Conservation (phyloP, 345 rosid species). For the Gossypium arboreum region DNA sequence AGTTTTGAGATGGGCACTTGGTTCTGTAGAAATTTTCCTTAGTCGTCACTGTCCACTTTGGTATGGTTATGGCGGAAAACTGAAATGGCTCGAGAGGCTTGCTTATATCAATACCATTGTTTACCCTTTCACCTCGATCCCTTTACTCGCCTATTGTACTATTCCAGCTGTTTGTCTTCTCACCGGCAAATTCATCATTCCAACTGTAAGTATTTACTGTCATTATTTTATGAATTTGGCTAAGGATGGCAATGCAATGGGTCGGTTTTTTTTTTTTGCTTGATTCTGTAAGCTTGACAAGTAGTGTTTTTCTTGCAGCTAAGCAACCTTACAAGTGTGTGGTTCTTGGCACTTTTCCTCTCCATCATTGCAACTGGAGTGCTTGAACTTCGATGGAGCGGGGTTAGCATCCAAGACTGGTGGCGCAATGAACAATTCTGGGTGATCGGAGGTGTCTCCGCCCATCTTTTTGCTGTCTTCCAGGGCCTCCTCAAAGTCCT, state of each 20-base stretch:
- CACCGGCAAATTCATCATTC: constrained; percentile 89
- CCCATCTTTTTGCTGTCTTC: constrained; percentile 91
- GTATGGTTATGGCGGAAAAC: constrained; percentile 92
- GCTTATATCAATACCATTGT: constrained; percentile 92
- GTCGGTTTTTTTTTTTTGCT: background rate
- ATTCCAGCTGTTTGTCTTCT: constrained; percentile 93
- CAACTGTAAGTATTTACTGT: constrained; percentile 50
- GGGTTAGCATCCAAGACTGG: constrained; percentile 77
- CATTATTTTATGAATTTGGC: background rate
- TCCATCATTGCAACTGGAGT: constrained; percentile 85
- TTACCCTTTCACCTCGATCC: constrained; percentile 94
- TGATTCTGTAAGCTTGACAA: background rate
- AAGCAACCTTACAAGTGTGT: constrained; percentile 69
- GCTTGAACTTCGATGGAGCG: constrained; percentile 88
- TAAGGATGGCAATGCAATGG: background rate
- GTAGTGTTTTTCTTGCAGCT: constrained; percentile 39
- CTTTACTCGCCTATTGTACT: constrained; percentile 84
- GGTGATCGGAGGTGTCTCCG: constrained; percentile 97
- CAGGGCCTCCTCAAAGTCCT: constrained; percentile 92
- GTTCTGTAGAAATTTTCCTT: constrained; percentile 92
- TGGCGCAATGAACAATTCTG: constrained; percentile 98
- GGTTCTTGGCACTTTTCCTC: constrained; percentile 86
- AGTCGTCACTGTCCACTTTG: constrained; percentile 91
- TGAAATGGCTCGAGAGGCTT: constrained; percentile 81
- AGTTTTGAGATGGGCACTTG: constrained; percentile 94